Base-by-base conservation (phyloP, 495 filamentous ascomycete species). In the Niebla homalea region DNA sequence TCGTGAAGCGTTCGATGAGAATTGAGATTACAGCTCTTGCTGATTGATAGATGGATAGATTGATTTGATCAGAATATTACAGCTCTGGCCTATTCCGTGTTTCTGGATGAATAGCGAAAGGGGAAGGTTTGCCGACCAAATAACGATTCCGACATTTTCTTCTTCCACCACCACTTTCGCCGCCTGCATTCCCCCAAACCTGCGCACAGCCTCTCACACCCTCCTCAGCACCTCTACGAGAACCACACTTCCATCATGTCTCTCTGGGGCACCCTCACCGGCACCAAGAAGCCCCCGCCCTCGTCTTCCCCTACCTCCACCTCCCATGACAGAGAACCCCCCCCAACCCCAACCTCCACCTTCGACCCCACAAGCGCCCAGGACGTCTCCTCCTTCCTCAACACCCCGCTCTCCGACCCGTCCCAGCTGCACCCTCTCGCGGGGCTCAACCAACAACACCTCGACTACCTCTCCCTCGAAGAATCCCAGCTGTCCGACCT, bases 401-500 rank as follows among this genome's bases (percentile, higher is more conserved):
- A 73, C 55, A 76, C 81, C 50, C 64, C 78, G 23, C 77, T 84
- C 53, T 75, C 85, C 57, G 93, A 98, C 65, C 88, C 93, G 4
- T 79, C 88, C 44, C 70, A 77, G 61, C 77, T 98, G 49, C 89
- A 97, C 66, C 93, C 92, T n/a, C 77, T 98, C 47, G 87, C 92
- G 39, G 92, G 90, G 56, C 70, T 98, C 45, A 86, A 95, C 70
- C 84, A 88, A 69, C 81, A 92, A 46, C 83, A 84, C 7, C 80
- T 98, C 53, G 89, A 95, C 57, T 97, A 97, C 70, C 76, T 98
- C 42, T 77, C 81, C 42, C 84, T 98, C 62, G 92, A 97, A 71
- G 92, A 97, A 59, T 84, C 87, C 21, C 75, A 82, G 11, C 83
- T 97, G 40, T 89, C 88, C 36, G 75, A 89, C 59, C 76, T 94